phyloP scores from a whole-genome alignment of 2,329 filamentous ascomycete species.

The Metarhizium robertsii region DNA sequence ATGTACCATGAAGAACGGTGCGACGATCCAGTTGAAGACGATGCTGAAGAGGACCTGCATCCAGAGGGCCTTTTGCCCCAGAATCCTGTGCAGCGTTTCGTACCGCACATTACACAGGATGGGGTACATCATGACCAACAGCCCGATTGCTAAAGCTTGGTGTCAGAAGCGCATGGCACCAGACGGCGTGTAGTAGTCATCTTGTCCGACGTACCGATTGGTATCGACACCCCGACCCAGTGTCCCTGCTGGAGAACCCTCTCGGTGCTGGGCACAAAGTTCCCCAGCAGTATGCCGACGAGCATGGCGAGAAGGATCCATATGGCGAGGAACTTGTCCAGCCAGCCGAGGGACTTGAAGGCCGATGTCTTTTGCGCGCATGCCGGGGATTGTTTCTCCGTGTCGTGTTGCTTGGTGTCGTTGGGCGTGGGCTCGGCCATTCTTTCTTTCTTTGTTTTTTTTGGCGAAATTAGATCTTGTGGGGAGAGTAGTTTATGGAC shows the following conservation, averaged over 20 bases:
- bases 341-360: conserved; percentile 45
- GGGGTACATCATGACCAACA: conserved; percentile 91
- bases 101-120: conserved; percentile 81
- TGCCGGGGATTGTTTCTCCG: background rate
- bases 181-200: background rate
- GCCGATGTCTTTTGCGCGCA: conserved; percentile 20
- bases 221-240: conserved; percentile 1
- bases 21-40: conserved; percentile 73
- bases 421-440: background rate
- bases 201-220: background rate
- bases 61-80: conserved; percentile 57
- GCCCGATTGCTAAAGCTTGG: conserved; percentile 52
- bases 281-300: conserved; percentile 65
- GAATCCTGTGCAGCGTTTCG: conserved; percentile 61
- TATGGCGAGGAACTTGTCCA: conserved; percentile 55
- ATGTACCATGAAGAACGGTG: conserved; percentile 70
- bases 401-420: background rate
- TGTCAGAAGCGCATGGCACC: background rate
- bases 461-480: too few relatives aligned
- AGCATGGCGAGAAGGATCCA: conserved; percentile 77
- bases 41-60: conserved; percentile 71
- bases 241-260: conserved; percentile 56
- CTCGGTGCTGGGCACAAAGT: conserved; percentile 57
- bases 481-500: too few relatives aligned
- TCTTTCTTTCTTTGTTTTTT: too few relatives aligned